Evolutionary conservation across 352 stramenopile species (phyloP).

Genomic region (Globisporangium radiosum): DNA sequence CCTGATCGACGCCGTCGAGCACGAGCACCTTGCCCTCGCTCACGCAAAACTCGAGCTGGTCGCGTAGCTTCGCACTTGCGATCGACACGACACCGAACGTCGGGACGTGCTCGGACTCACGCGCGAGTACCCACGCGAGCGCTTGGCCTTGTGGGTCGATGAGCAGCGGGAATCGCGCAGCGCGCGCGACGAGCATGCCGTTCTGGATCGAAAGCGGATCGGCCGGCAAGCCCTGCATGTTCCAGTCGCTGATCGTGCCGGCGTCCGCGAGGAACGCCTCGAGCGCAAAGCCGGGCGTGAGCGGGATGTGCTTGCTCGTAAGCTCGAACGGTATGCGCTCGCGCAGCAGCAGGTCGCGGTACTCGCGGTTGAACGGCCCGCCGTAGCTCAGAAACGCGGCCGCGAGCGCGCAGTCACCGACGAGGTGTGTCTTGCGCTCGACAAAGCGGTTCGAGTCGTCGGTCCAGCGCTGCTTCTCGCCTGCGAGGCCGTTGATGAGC

Average conservation of each 20-base stretch:
- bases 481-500: constrained; percentile 81
- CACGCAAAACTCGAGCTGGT: constrained; percentile 84
- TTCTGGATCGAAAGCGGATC: constrained; percentile 90
- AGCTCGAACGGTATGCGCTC: constrained; percentile 67
- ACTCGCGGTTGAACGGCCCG: constrained; percentile 87
- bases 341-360: constrained; percentile 51
- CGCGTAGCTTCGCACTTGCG: constrained; percentile 57
- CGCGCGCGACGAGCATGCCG: constrained; percentile 80
- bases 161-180: constrained; percentile 73
- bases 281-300: constrained; percentile 53
- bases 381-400: constrained; percentile 88
- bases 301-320: constrained; percentile 51
- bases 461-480: constrained; percentile 84
- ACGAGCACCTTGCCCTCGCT: constrained; percentile 84
- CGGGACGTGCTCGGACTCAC: constrained; percentile 59
- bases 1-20: constrained; percentile 67
- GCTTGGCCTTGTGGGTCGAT: constrained; percentile 90
- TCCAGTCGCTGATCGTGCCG: constrained; percentile 85
- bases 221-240: constrained; percentile 77
- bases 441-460: constrained; percentile 86
- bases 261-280: constrained; percentile 73
- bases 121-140: constrained; percentile 74
- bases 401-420: constrained; percentile 82
- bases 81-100: constrained; percentile 56
- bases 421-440: constrained; percentile 68